A percentile compares a stretch with the other conserved stretches of the same genome.
Conservation (phyloP, 805 yeast species). For the Millerago galiae region DNA sequence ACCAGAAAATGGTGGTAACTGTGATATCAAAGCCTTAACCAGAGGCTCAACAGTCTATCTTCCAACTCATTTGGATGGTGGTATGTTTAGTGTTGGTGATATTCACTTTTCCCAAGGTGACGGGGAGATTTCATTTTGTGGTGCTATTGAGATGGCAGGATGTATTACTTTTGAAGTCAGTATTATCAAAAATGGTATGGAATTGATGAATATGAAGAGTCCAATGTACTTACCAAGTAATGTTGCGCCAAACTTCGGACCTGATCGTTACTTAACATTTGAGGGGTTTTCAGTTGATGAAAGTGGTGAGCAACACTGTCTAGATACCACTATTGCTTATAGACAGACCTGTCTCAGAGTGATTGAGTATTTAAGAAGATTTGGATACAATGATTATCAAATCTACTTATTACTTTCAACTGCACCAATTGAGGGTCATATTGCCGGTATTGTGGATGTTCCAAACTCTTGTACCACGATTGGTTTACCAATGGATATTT, state of each 20-base stretch:
- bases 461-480: slow-evolving; percentile 48
- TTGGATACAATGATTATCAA: slow-evolving; percentile 46
- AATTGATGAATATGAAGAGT: slow-evolving; percentile 32
- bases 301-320: slow-evolving; percentile 36
- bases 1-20: slow-evolving; percentile 49
- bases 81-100: slow-evolving; percentile 42
- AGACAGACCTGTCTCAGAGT: slow-evolving; percentile 43
- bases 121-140: slow-evolving; percentile 48
- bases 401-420: slow-evolving; percentile 37
- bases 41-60: slow-evolving; percentile 43
- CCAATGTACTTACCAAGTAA: slow-evolving; percentile 46
- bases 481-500: slow-evolving; percentile 46
- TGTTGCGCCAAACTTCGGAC: slow-evolving; percentile 42
- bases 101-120: slow-evolving; percentile 48
- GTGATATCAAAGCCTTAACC: slow-evolving; percentile 45
- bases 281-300: slow-evolving; percentile 50
- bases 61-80: slow-evolving; percentile 43
- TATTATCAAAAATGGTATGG: slow-evolving; percentile 38
- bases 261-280: slow-evolving; percentile 42
- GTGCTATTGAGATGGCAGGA: slow-evolving; percentile 50
- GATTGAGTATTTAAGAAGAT: slow-evolving; percentile 43
- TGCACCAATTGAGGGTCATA: slow-evolving; percentile 47
- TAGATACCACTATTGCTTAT: slow-evolving; percentile 45
- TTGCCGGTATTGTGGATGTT: slow-evolving; percentile 46
- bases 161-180: slow-evolving; percentile 35